Percentiles rank a stretch among this genome's conserved stretches.
These are phyloP conservation scores for Curvularia sp. DNA, from an alignment of 2,329 filamentous ascomycete species.

Conservation along the genomic window DNA sequence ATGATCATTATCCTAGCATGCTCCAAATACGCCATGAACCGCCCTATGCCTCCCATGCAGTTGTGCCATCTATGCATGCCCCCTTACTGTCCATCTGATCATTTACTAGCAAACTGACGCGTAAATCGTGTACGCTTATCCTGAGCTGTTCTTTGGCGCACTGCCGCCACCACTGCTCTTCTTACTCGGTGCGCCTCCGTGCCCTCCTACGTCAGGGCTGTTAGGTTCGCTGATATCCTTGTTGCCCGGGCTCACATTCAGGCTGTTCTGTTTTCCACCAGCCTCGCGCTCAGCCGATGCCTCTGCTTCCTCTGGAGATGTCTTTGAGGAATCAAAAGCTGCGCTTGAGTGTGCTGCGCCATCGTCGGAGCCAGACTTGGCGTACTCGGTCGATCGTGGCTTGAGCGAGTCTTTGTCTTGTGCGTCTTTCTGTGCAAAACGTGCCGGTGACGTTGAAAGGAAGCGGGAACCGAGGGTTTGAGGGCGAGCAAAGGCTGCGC, in stretches of 20 bases:
- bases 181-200: constrained; percentile 45
- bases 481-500: constrained; percentile 23
- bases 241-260: constrained; percentile 69
- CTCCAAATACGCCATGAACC: neutral
- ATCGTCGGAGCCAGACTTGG: constrained; percentile 70
- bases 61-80: neutral
- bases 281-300: constrained; percentile 48
- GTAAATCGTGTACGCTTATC: constrained; percentile 4
- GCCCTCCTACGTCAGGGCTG: constrained; percentile 48
- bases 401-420: constrained; percentile 66
- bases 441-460: constrained; percentile 32
- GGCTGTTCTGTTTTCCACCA: constrained; percentile 44
- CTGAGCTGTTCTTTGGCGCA: constrained; percentile 44
- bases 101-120: neutral
- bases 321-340: constrained; percentile 74
- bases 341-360: constrained; percentile 63
- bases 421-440: constrained; percentile 52
- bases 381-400: constrained; percentile 70
- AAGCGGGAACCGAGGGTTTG: constrained; percentile 26
- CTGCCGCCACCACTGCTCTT: constrained; percentile 48
- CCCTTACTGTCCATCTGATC: neutral
- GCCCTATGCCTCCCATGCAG: neutral
- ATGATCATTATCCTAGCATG: neutral
- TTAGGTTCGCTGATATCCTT: constrained; percentile 62
- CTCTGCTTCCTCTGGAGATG: constrained; percentile 69